Base-by-base conservation (phyloP, 495 filamentous ascomycete species). In the Trichoderma virens region DNA sequence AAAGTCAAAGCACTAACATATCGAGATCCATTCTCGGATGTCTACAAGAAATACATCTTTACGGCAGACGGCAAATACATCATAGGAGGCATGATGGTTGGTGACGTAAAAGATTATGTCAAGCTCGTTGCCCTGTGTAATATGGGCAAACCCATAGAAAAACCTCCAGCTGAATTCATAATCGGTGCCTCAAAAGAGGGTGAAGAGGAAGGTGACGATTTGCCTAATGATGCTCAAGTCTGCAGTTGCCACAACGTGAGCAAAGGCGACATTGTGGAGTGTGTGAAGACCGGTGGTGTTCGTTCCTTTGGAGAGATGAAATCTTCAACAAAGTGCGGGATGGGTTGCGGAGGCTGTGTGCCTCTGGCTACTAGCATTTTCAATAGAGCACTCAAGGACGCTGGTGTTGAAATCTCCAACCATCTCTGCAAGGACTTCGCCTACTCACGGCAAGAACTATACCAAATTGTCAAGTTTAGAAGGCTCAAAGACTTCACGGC, bases 51-150 rank as follows among this genome's bases (percentile, higher is more conserved):
- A 74, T 98, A 92, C 74, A 76, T 98, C 7, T 97, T 97, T 68
- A 96, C 93, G 2, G 74, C 88, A 71, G 93, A 98, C 71, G 93
- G 93, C 27, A 96, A 96, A 71, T 94, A 91, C 72, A 78, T 98
- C 2, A 84, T 98, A 7, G 93, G 93, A 20, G 93, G 93, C 3
- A 98, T 98, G 93, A 97, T 98, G 90, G 96, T 98, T 64, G 93
- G 93, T 39, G 93, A 98, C 74, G 96, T 92, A 0, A 88, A 84
- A 65, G 93, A 98, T 74, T 98, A 97, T 72, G 83, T 97, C 75
- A 96, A 96, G 70, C 78, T 98, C 45, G 93, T 96, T 7, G 90
- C 91, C n/a, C 88, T 96, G 81, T 93, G 95, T 34, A 98, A 94
- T 76, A 85, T 81, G 65, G 89, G 93, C 68, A 96, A 95, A 72